Percentiles rank a stretch among this genome's conserved stretches.
phyloP scores from a whole-genome alignment of 2,329 filamentous ascomycete species.

The Emergomyces orientalis region DNA sequence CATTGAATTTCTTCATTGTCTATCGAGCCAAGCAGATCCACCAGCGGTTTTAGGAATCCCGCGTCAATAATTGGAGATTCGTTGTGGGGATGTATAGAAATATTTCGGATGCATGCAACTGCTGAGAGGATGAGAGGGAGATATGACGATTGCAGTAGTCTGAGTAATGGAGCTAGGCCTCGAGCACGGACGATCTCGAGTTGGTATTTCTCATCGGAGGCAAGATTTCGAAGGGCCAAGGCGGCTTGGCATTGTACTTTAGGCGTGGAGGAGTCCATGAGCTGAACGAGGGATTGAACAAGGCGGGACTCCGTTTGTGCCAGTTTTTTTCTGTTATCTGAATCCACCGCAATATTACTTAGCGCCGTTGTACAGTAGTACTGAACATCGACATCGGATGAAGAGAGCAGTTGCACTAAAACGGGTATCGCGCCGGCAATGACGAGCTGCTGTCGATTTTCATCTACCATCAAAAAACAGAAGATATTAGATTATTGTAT shows the following conservation, averaged over 20 bases:
- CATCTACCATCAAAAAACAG: conserved; percentile 51
- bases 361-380: conserved; percentile 98
- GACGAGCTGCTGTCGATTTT: conserved; percentile 94
- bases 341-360: conserved; percentile 96
- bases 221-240: conserved; percentile 83
- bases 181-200: conserved; percentile 89
- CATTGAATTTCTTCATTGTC: conserved; percentile 99
- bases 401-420: conserved; percentile 86
- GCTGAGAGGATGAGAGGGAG: conserved; percentile 91
- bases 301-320: conserved; percentile 84
- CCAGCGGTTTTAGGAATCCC: conserved; percentile 85
- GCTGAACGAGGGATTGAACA: conserved; percentile 83
- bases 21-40: conserved; percentile 86
- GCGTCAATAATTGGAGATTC: conserved; percentile 98
- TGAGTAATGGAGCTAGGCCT: conserved; percentile 74
- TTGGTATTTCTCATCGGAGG: conserved; percentile 97
- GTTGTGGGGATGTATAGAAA: conserved; percentile 94
- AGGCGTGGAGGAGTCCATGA: conserved; percentile 95
- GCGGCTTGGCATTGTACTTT: conserved; percentile 98
- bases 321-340: conserved; percentile 80
- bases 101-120: conserved; percentile 96
- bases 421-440: conserved; percentile 97
- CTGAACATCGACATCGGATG: conserved; percentile 90
- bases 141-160: conserved; percentile 88
- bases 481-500: conserved; percentile 5